Percentiles rank a stretch among this genome's conserved stretches.
phyloP scores from a whole-genome alignment of 192 early-diverging fungal species.

The Backusella macrospora region DNA sequence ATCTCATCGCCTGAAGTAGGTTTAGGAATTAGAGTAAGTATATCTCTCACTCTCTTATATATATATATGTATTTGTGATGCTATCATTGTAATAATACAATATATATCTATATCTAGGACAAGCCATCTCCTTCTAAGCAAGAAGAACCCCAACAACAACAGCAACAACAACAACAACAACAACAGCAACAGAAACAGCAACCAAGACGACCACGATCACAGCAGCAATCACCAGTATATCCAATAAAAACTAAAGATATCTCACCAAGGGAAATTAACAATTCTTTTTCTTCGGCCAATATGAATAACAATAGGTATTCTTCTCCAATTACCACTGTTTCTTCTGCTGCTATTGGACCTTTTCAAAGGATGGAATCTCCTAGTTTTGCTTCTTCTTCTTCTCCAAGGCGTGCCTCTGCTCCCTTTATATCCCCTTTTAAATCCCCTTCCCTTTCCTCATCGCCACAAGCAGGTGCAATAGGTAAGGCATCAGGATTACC shows the following conservation, averaged over 20 bases:
- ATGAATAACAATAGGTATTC: background rate
- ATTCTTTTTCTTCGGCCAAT: background rate
- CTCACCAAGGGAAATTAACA: conserved; percentile 6
- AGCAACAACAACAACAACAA: background rate
- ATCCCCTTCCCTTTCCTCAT: conserved; percentile 40
- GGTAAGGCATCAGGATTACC: conserved; percentile 8
- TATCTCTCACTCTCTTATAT: background rate
- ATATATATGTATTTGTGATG: background rate
- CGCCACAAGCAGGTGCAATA: conserved; percentile 28
- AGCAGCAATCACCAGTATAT: background rate
- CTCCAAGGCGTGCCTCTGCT: conserved; percentile 15
- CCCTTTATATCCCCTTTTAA: conserved; percentile 39
- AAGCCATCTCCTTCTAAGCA: background rate
- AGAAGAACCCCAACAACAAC: background rate
- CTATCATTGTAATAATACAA: background rate
- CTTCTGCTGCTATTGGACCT: background rate
- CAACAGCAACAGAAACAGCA: background rate
- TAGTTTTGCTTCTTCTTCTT: background rate
- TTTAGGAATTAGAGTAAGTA: conserved; percentile 1
- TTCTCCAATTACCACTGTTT: background rate
- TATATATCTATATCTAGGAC: background rate
- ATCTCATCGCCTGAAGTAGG: background rate
- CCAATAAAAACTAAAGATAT: background rate
- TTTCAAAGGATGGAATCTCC: conserved; percentile 4
- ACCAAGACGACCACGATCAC: background rate